phyloP scores from a whole-genome alignment of 1,284 basidiomycete species.

The Fistulinella staudtii region DNA sequence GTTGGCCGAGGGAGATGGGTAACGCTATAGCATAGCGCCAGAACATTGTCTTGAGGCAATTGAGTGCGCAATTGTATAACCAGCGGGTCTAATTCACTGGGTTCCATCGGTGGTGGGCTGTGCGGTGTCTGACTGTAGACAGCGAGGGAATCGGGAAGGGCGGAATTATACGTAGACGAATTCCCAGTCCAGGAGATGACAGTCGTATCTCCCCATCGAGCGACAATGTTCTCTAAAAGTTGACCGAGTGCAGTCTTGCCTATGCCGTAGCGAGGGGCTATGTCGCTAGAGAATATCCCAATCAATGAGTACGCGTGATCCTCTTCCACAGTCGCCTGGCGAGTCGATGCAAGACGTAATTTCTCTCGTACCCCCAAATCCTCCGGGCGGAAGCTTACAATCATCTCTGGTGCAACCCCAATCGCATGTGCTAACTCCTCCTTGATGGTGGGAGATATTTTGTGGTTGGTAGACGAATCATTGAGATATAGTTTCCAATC shows the following conservation, averaged over 20 bases:
- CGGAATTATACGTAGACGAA: constrained; percentile 5
- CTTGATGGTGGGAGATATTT: neutral
- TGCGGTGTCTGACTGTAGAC: constrained; percentile 5
- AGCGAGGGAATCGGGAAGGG: neutral
- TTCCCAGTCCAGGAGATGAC: constrained; percentile 8
- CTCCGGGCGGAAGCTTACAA: neutral
- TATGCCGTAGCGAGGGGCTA: neutral
- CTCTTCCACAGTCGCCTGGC: neutral
- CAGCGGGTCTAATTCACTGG: constrained; percentile 1
- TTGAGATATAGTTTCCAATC: neutral
- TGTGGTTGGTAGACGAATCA: neutral
- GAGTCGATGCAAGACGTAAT: neutral
- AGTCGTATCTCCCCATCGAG: constrained; percentile 6
- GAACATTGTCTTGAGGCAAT: neutral
- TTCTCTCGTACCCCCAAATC: neutral
- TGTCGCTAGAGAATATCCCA: neutral
- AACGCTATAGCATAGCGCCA: neutral
- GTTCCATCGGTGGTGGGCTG: constrained; percentile 1
- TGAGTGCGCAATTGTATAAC: neutral
- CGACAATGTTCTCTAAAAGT: constrained; percentile 5
- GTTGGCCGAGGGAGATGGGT: constrained; percentile 2
- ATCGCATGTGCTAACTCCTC: neutral
- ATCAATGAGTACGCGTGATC: neutral
- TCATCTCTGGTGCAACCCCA: neutral
- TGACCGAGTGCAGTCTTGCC: neutral